Conservation (phyloP, 768 basidiomycete genomes). For the Suillus plorans region DNA sequence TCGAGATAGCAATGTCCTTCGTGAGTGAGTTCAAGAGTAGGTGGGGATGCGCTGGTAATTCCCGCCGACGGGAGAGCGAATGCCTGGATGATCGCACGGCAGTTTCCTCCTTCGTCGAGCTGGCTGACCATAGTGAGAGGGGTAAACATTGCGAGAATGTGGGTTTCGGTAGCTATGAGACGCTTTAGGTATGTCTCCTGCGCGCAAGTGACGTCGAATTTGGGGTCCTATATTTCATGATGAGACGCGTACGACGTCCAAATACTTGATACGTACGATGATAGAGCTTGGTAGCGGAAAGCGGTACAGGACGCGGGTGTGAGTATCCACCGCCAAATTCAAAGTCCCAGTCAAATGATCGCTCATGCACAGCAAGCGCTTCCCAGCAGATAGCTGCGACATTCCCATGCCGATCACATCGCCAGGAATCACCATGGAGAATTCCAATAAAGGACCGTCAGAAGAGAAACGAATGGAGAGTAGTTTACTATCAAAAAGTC, state of each 20-base stretch:
- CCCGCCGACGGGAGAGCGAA: not conserved
- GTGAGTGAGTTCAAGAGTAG: conserved; percentile 1
- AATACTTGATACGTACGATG: not conserved
- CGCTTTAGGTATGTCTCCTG: conserved; percentile 2
- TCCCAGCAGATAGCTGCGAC: conserved; percentile 1
- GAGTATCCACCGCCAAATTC: not conserved
- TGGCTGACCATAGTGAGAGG: conserved; percentile 1
- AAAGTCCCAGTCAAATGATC: conserved; percentile 3
- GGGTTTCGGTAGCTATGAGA: conserved; percentile 4
- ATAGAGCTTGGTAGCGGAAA: not conserved
- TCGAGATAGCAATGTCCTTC: conserved; percentile 2
- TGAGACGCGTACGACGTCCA: not conserved
- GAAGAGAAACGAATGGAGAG: not conserved
- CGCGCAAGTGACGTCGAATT: not conserved
- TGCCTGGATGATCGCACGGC: not conserved
- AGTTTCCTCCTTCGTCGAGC: not conserved
- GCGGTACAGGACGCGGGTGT: not conserved
- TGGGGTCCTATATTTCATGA: not conserved
- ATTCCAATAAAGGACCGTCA: not conserved
- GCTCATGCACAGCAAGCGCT: not conserved
- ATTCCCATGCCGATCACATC: conserved; percentile 1
- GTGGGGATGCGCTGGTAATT: not conserved
- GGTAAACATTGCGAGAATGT: conserved; percentile 2
- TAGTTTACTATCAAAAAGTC: not conserved
- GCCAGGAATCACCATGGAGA: not conserved